These are phyloP conservation scores for Rhizophagus clarus DNA, from an alignment of 192 early-diverging fungal species.

Conservation along the genomic window DNA sequence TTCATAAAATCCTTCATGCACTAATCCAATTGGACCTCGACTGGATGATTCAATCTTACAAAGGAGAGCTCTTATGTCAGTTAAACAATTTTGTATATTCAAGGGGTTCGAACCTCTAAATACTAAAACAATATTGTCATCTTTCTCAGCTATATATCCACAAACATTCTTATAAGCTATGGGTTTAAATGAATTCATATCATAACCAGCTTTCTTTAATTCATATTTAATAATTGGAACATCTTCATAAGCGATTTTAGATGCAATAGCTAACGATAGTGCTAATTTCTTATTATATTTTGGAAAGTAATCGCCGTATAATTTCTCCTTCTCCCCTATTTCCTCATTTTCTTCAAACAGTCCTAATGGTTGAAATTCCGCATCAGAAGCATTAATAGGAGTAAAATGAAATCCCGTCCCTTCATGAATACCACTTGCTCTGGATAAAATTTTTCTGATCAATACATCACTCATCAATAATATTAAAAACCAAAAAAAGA, in stretches of 20 bases:
- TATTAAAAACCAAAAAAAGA: background rate
- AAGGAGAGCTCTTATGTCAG: constrained; percentile 49
- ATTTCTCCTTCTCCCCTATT: constrained; percentile 35
- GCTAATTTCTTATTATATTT: constrained; percentile 51
- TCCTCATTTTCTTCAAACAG: constrained; percentile 40
- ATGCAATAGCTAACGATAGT: constrained; percentile 51
- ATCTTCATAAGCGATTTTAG: constrained; percentile 55
- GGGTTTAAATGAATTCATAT: constrained; percentile 51
- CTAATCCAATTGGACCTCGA: constrained; percentile 44
- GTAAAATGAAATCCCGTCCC: constrained; percentile 39
- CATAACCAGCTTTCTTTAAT: constrained; percentile 50
- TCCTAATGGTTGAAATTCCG: constrained; percentile 43
- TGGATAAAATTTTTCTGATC: background rate
- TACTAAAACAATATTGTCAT: constrained; percentile 55
- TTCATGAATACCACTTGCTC: constrained; percentile 33
- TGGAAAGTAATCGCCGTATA: constrained; percentile 33
- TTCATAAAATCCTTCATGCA: constrained; percentile 57
- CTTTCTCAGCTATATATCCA: constrained; percentile 55
- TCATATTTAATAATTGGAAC: constrained; percentile 54
- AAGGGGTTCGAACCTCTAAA: constrained; percentile 60
- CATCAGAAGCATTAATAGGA: constrained; percentile 42
- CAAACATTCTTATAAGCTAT: constrained; percentile 59
- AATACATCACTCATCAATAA: background rate
- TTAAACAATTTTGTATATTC: constrained; percentile 59
- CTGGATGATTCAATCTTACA: constrained; percentile 32